These are phyloP conservation scores for Penicillium sp. DNA, from an alignment of 2,329 filamentous ascomycete genomes.

Conservation along the genomic window DNA sequence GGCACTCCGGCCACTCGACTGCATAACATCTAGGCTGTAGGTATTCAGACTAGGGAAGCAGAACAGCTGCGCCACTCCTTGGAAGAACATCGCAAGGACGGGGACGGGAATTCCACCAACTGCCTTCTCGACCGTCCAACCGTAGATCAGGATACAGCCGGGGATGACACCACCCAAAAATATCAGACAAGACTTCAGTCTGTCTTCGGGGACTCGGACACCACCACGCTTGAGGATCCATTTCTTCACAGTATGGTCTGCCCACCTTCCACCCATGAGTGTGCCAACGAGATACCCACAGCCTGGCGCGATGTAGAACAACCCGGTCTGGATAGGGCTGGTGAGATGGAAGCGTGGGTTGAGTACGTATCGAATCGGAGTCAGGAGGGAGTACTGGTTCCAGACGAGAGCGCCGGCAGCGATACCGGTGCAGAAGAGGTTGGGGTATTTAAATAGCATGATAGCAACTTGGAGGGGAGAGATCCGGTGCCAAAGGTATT, in stretches of 20 bases:
- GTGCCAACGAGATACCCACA: slow-evolving; percentile 68
- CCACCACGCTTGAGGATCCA: slow-evolving; percentile 61
- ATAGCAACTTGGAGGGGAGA: slow-evolving; percentile 65
- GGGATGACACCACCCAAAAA: slow-evolving; percentile 62
- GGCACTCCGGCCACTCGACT: slow-evolving; percentile 56
- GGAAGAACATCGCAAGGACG: slow-evolving; percentile 71
- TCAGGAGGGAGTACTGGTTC: slow-evolving; percentile 72
- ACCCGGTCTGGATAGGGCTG: slow-evolving; percentile 64
- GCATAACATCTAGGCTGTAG: slow-evolving; percentile 82
- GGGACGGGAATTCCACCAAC: slow-evolving; percentile 59
- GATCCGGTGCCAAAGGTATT: slow-evolving; percentile 61
- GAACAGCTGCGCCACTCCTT: slow-evolving; percentile 72
- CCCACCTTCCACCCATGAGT: slow-evolving; percentile 70
- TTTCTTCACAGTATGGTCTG: slow-evolving; percentile 64
- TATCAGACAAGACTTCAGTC: slow-evolving; percentile 59
- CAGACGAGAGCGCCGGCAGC: slow-evolving; percentile 66
- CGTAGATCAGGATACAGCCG: slow-evolving; percentile 66
- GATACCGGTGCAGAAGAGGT: slow-evolving; percentile 62
- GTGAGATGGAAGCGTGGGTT: slow-evolving; percentile 71
- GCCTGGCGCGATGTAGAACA: slow-evolving; percentile 74
- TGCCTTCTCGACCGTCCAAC: slow-evolving; percentile 60
- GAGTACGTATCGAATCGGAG: slow-evolving; percentile 69
- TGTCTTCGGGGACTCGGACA: slow-evolving; percentile 65
- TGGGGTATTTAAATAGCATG: slow-evolving; percentile 66
- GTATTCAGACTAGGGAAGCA: slow-evolving; percentile 75